Conservation (phyloP, 768 basidiomycete species). For the Tulasnella sp. region DNA sequence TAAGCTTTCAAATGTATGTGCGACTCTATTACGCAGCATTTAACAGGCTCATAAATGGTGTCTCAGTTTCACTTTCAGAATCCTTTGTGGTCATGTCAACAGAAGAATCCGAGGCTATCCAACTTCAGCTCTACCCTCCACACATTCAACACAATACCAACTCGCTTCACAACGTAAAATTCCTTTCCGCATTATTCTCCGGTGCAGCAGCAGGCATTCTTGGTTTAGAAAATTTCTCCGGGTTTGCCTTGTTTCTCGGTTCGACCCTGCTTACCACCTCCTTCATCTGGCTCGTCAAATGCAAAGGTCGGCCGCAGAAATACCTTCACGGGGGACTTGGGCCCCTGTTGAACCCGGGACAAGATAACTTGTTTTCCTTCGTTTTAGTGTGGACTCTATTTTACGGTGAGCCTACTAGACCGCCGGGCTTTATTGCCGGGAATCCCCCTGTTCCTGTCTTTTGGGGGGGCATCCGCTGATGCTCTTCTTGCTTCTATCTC, state of each 20-base stretch:
- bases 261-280: conserved; percentile 66
- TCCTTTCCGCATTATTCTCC: conserved; percentile 77
- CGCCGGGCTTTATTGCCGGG: neutral
- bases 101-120: conserved; percentile 19
- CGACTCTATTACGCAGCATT: neutral
- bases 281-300: conserved; percentile 66
- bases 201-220: conserved; percentile 87
- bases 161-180: conserved; percentile 63
- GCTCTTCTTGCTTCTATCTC: conserved; percentile 11
- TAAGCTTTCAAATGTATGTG: neutral
- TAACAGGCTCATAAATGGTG: neutral
- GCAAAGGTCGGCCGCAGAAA: conserved; percentile 58
- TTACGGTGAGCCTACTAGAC: conserved; percentile 58
- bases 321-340: conserved; percentile 60
- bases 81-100: conserved; percentile 17
- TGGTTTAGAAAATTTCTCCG: conserved; percentile 78
- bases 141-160: conserved; percentile 61
- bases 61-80: neutral
- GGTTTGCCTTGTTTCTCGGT: conserved; percentile 71
- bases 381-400: conserved; percentile 91
- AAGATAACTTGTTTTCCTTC: conserved; percentile 88
- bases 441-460: conserved; percentile 4
- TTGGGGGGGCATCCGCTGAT: neutral
- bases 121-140: conserved; percentile 49
- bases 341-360: conserved; percentile 76